Evolutionary conservation across 495 filamentous ascomycete species (phyloP), one percentile per base, ranked within the genome.

Genomic region (Lasiosphaeria ovina): DNA sequence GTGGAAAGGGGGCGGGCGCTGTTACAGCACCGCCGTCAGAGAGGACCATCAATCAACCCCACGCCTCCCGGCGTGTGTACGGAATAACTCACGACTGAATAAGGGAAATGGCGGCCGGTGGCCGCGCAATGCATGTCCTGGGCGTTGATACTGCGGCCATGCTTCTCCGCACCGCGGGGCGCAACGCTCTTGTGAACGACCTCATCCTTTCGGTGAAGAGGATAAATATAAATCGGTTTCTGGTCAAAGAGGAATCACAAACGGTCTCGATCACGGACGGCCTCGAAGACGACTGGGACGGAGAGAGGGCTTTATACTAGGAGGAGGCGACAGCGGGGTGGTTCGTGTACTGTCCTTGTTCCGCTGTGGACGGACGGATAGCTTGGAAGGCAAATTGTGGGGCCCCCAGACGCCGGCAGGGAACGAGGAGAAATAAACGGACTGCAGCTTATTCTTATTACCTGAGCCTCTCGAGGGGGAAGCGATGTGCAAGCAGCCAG

Each of bases 1-100:
- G 85, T 85, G n/a, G 90, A 90, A 65, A 95, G 83, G 17, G 85
- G 78, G 79, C 89, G 81, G 64, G 81, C 75, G 64, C 81, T 89
- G 32, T 48, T 6, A 51, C 36, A 12, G 12, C 51, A 44, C 49
- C 7, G 17, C 3, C 32, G 32, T 35, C 55, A 62, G 59, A 34
- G 12, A 32, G 10, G 3, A 50, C 38, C 14, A 14, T 42, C 14
- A 42, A 14, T 8, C 38, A 8, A 14, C 38, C 38, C 38, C 7
- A 9, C 38, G 38, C 38, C 14, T 42, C 14, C 38, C 38, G 7
- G 8, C 14, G 12, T 12, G 10, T 16, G 35, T 4, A 14, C 52
- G 14, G 51, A 51, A 38, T 24, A 5, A 57, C 69, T 69, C 60
- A 74, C 72, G 62, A 58, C 53, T 70, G 72, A 57, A 57, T 45